Base-by-base conservation (phyloP, 768 basidiomycete species). In the Kwoniella europaea region DNA sequence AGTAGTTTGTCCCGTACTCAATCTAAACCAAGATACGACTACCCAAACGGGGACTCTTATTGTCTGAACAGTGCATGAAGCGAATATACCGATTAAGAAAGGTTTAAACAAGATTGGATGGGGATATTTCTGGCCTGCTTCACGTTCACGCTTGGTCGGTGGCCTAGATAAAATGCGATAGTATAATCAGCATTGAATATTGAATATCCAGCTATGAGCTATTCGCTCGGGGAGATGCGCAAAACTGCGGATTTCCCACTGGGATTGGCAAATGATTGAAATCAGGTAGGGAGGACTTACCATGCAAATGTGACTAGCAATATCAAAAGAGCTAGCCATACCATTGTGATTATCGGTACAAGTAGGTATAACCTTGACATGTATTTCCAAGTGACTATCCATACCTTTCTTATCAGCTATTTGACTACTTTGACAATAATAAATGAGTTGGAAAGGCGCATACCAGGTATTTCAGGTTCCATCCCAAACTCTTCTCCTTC, bases 281-380 rank as follows among this genome's bases (percentile, higher is more conserved):
- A 35, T 6, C 35, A 35, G 35, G 35, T 35, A 68, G 18, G 43
- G 20, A 9, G 16, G 53, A 68, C 80, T 57, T 73, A 79, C 82
- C 82, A 83, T 7, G 79, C 82, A 52, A 72, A 82, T 15, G 72
- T 78, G 29, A 80, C 75, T 4, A 83, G 57, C 41, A 82, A 59
- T 7, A 81, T 70, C 13, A 83, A 57, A 1, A 54, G 43, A 4
- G 58, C 63, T 20, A 79, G 60, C 35, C 71, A 77, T 1, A 81
- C 29, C 4, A 76, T 54, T 1, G 79, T 78, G 57, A 79, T 68
- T n/a, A 79, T 57, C 3, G 81, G 81, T n/a, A 82, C 77, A 3
- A 80, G 73, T 29, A 80, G 68, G 60, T 82, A 82, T 24, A 76
- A 71, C 24, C 76, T 55, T 16, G 76, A 78, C 72, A 82, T 78